phyloP scores from a whole-genome alignment of 2,329 filamentous ascomycete species.

The Verticillium longisporum region DNA sequence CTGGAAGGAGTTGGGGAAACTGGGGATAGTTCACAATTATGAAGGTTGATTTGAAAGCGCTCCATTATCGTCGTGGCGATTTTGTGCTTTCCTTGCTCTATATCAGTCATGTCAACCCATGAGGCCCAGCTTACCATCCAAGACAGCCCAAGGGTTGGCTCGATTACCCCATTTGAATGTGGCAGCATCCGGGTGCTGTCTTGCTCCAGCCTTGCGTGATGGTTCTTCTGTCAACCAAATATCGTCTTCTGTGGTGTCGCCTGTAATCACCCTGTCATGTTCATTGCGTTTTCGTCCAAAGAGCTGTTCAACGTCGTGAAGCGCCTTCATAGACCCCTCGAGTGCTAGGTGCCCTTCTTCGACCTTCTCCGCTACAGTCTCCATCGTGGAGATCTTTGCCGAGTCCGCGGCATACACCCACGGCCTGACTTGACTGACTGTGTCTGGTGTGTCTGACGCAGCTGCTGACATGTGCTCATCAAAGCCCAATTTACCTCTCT shows the following conservation, averaged over 20 bases:
- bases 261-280: slow-evolving; percentile 13
- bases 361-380: slow-evolving; percentile 51
- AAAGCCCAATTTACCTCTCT: slow-evolving; percentile 30
- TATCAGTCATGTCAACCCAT: slow-evolving; percentile 22
- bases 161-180: slow-evolving; percentile 15
- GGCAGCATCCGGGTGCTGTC: slow-evolving; percentile 12
- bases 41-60: neutral
- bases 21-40: neutral
- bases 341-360: slow-evolving; percentile 52
- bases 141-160: slow-evolving; percentile 40
- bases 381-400: slow-evolving; percentile 51
- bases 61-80: neutral
- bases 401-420: slow-evolving; percentile 57
- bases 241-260: slow-evolving; percentile 20
- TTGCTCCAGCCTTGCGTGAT: slow-evolving; percentile 16
- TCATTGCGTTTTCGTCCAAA: slow-evolving; percentile 28
- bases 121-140: slow-evolving; percentile 49
- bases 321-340: slow-evolving; percentile 40
- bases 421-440: slow-evolving; percentile 38
- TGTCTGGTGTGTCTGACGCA: slow-evolving; percentile 27
- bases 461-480: slow-evolving; percentile 32
- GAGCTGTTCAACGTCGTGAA: slow-evolving; percentile 43
- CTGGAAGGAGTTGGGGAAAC: neutral
- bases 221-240: slow-evolving; percentile 29
- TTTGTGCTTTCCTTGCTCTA: neutral